Percentiles rank a stretch among this genome's conserved stretches.
Conservation (phyloP, 2,329 filamentous ascomycete genomes). For the Fusarium globosum region DNA sequence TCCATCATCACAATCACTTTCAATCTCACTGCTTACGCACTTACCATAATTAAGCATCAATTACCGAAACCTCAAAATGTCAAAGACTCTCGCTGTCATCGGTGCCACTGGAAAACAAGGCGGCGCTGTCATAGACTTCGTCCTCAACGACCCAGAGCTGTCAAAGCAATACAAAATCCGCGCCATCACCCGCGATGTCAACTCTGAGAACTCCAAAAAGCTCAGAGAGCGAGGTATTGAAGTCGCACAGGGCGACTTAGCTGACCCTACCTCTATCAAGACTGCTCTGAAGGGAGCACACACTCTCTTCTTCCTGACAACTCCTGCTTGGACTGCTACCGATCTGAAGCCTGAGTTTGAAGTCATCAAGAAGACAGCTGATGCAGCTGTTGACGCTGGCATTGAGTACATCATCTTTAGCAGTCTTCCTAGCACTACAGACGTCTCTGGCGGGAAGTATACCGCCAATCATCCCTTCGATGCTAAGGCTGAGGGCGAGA, state of each 20-base stretch:
- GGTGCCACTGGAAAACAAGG: constrained; percentile 66
- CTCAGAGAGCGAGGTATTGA: constrained; percentile 46
- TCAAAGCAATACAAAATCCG: constrained; percentile 60
- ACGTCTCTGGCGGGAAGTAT: constrained; percentile 52
- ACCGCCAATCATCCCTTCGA: constrained; percentile 58
- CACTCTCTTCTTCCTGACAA: constrained; percentile 62
- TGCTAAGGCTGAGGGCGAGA: constrained; percentile 62
- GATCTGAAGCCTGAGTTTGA: constrained; percentile 49
- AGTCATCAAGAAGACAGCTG: constrained; percentile 55
- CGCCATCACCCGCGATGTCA: constrained; percentile 60
- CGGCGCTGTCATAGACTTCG: constrained; percentile 56
- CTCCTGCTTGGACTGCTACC: constrained; percentile 51
- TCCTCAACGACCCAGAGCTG: constrained; percentile 58
- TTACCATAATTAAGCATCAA: neutral
- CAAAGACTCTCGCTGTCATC: constrained; percentile 57
- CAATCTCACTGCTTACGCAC: neutral
- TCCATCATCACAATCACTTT: neutral
- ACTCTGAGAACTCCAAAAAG: constrained; percentile 47
- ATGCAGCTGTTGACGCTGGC: constrained; percentile 52
- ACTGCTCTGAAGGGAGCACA: constrained; percentile 57
- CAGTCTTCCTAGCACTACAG: constrained; percentile 49
- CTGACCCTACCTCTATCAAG: constrained; percentile 52
- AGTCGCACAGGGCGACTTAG: constrained; percentile 55
- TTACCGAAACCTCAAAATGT: constrained; percentile 31
- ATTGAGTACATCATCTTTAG: constrained; percentile 56